Percentiles rank a stretch among this genome's conserved stretches.
Evolutionary conservation across 2,329 filamentous ascomycete genomes (phyloP).

Genomic region (Aspergillus sp.): DNA sequence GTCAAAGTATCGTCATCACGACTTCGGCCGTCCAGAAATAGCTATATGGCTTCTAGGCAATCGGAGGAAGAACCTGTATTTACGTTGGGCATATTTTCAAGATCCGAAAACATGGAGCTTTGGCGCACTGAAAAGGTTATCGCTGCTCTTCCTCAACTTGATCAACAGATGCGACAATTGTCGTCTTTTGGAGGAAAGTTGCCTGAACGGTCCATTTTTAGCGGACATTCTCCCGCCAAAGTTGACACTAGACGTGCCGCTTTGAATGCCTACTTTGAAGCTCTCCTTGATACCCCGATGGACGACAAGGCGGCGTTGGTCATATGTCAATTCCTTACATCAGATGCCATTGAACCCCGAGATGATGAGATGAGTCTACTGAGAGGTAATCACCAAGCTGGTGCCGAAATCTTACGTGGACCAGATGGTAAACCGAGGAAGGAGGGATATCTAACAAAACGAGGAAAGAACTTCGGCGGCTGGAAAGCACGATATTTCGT

Average conservation of each 20-base stretch:
- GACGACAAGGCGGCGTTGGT: slow-evolving; percentile 75
- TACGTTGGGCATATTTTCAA: slow-evolving; percentile 80
- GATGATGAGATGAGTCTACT: slow-evolving; percentile 56
- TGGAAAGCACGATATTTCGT: slow-evolving; percentile 87
- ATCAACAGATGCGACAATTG: slow-evolving; percentile 75
- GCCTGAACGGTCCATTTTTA: slow-evolving; percentile 84
- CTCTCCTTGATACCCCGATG: slow-evolving; percentile 78
- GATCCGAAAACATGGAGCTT: slow-evolving; percentile 66
- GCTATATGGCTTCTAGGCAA: slow-evolving; percentile 75
- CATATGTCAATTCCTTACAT: slow-evolving; percentile 82
- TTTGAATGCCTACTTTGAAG: slow-evolving; percentile 82
- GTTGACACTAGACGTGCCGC: slow-evolving; percentile 82
- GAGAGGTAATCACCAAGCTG: slow-evolving; percentile 37
- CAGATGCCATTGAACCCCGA: slow-evolving; percentile 59
- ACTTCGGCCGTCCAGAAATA: slow-evolving; percentile 88
- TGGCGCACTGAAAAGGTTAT: slow-evolving; percentile 96
- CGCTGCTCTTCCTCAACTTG: slow-evolving; percentile 74
- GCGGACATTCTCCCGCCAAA: slow-evolving; percentile 88
- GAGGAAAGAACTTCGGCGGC: slow-evolving; percentile 96
- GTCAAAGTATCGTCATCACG: slow-evolving; percentile 89
- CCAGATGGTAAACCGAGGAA: slow-evolving; percentile 69
- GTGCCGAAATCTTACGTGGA: slow-evolving; percentile 46
- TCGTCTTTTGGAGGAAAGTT: slow-evolving; percentile 71
- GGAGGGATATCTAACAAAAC: slow-evolving; percentile 91
- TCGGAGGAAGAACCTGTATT: slow-evolving; percentile 93